phyloP scores from a whole-genome alignment of 1,284 basidiomycete species.

The Paramarasmius palmivorus region DNA sequence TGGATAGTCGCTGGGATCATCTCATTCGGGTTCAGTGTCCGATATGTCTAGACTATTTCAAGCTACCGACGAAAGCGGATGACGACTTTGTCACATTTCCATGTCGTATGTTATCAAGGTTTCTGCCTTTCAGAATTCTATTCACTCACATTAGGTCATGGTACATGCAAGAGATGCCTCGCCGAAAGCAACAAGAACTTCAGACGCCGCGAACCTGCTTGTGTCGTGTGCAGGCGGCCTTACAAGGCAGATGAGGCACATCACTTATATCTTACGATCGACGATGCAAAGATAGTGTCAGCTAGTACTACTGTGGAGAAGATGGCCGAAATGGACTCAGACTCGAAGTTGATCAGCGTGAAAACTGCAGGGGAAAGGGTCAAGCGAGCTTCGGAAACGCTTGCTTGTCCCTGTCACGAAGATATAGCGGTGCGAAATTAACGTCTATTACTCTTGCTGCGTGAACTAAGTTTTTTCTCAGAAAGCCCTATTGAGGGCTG shows the following conservation, averaged over 20 bases:
- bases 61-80: not conserved
- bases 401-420: not conserved
- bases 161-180: not conserved
- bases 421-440: not conserved
- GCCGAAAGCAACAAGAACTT: not conserved
- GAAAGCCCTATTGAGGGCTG: constrained; percentile 18
- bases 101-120: not conserved
- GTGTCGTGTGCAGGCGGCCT: not conserved
- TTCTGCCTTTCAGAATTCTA: not conserved
- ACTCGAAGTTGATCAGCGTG: not conserved
- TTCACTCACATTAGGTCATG: not conserved
- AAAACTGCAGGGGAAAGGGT: not conserved
- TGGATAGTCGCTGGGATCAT: not conserved
- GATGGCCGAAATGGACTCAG: not conserved
- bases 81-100: not conserved
- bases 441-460: not conserved
- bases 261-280: not conserved
- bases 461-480: not conserved
- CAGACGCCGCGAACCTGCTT: not conserved
- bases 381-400: not conserved
- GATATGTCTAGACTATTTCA: constrained; percentile 1
- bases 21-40: not conserved
- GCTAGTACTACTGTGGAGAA: not conserved
- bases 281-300: not conserved
- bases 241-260: not conserved